Evolutionary conservation across 2,329 filamentous ascomycete species (phyloP).

Genomic region (Monosporascus sp.): DNA sequence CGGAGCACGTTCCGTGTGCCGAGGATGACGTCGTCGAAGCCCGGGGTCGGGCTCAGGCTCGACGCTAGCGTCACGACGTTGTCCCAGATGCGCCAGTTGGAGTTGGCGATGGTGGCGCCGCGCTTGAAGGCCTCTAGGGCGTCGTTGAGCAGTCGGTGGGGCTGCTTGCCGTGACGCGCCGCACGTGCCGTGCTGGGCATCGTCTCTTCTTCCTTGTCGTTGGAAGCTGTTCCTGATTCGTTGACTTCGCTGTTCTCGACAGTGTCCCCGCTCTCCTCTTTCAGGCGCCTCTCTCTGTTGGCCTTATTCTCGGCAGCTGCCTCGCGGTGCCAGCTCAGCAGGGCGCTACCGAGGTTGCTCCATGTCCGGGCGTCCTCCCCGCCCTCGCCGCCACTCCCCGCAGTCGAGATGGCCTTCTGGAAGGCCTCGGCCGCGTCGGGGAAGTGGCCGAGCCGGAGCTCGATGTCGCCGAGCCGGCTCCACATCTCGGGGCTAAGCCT

Average conservation of each 20-base stretch:
- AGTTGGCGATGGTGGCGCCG: conserved; percentile 75
- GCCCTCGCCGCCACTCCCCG: conserved; percentile 55
- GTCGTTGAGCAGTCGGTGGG: conserved; percentile 59
- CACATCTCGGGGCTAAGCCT: conserved; percentile 78
- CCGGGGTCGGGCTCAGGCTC: conserved; percentile 64
- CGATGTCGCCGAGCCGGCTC: conserved; percentile 86
- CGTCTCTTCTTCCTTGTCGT: conserved; percentile 3
- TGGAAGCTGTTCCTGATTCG: not conserved
- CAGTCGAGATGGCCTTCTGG: conserved; percentile 66
- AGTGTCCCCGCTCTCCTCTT: not conserved
- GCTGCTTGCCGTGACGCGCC: conserved; percentile 40
- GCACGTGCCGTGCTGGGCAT: conserved; percentile 29
- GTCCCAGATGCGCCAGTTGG: conserved; percentile 93
- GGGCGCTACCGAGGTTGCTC: conserved; percentile 86
- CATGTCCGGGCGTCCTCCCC: conserved; percentile 88
- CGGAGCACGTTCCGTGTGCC: conserved; percentile 72
- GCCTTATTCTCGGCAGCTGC: conserved; percentile 35
- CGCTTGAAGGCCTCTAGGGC: conserved; percentile 82
- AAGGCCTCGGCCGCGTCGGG: conserved; percentile 79
- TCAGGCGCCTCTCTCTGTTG: conserved; percentile 11
- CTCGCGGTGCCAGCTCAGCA: conserved; percentile 65
- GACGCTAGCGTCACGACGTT: conserved; percentile 87
- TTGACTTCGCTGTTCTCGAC: conserved; percentile 25
- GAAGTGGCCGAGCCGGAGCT: conserved; percentile 72
- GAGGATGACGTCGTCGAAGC: conserved; percentile 69